These are phyloP conservation scores for Xylaria polymorpha DNA, from an alignment of 2,329 filamentous ascomycete genomes.

Conservation along the genomic window DNA sequence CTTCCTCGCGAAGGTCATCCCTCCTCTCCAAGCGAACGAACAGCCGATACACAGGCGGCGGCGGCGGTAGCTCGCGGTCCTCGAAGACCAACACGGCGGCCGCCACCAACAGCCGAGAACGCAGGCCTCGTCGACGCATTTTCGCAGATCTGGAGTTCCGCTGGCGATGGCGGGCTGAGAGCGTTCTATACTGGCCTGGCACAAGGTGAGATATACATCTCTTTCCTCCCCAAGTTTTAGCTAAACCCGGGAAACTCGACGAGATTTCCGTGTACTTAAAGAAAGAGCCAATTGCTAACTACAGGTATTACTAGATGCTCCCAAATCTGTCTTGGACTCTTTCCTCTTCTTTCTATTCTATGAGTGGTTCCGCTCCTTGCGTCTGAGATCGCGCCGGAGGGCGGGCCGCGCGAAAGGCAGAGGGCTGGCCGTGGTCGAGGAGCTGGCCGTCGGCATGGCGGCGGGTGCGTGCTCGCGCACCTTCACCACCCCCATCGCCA, in stretches of 20 bases:
- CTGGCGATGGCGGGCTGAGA: conserved; percentile 73
- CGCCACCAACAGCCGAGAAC: conserved; percentile 57
- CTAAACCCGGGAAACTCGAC: not conserved
- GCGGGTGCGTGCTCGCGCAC: conserved; percentile 81
- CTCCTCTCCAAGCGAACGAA: conserved; percentile 19
- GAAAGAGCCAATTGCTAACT: not conserved
- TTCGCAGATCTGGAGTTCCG: conserved; percentile 70
- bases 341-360: conserved; percentile 91
- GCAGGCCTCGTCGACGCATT: conserved; percentile 75
- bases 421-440: conserved; percentile 71
- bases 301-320: conserved; percentile 60
- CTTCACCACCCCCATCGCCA: conserved; percentile 83
- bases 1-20: conserved; percentile 10
- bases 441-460: conserved; percentile 77
- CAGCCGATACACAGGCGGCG: conserved; percentile 13
- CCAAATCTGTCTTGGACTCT: conserved; percentile 77
- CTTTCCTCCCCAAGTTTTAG: too few relatives aligned
- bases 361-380: conserved; percentile 57
- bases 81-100: conserved; percentile 18
- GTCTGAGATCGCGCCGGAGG: conserved; percentile 27
- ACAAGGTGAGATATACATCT: conserved; percentile 45
- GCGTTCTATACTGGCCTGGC: conserved; percentile 76
- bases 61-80: conserved; percentile 10
- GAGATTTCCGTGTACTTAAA: not conserved
- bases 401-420: conserved; percentile 22